Evolutionary conservation across 257 asterid species (phyloP).

Genomic region (Solanum paucissectum): DNA sequence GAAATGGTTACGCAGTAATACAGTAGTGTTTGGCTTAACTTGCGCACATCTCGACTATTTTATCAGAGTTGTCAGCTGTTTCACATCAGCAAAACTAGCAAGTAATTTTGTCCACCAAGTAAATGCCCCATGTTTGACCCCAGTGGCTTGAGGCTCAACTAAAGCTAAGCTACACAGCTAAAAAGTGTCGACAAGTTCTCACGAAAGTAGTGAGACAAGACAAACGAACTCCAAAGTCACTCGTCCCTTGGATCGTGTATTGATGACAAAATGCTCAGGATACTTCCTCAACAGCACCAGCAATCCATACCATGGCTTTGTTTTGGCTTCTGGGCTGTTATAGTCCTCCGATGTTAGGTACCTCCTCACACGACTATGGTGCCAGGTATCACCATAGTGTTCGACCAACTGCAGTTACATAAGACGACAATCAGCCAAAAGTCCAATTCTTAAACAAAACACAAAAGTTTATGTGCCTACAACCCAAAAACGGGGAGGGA

Average conservation of each 20-base stretch:
- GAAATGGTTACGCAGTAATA: background rate
- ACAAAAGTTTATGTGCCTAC: background rate
- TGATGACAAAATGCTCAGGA: constrained; percentile 89
- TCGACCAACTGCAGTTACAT: constrained; percentile 50
- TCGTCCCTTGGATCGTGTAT: constrained; percentile 79
- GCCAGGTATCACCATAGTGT: constrained; percentile 65
- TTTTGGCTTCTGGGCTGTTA: constrained; percentile 48
- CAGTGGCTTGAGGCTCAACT: background rate
- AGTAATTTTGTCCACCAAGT: background rate
- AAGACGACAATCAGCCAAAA: background rate
- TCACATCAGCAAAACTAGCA: background rate
- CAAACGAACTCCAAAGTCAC: constrained; percentile 66
- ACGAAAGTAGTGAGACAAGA: constrained; percentile 72
- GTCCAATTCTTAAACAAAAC: background rate
- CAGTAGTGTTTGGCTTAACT: background rate
- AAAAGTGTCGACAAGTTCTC: constrained; percentile 1
- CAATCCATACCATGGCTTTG: constrained; percentile 89
- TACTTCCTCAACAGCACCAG: constrained; percentile 71
- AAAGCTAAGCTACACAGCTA: background rate
- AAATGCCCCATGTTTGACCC: background rate
- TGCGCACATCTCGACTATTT: background rate
- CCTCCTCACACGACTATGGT: constrained; percentile 75
- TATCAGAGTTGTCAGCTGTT: background rate
- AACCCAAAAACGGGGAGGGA: background rate
- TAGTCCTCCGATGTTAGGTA: constrained; percentile 74